Evolutionary conservation across 805 yeast genomes (phyloP).

Genomic region (Hermanozyma aechmeae): DNA sequence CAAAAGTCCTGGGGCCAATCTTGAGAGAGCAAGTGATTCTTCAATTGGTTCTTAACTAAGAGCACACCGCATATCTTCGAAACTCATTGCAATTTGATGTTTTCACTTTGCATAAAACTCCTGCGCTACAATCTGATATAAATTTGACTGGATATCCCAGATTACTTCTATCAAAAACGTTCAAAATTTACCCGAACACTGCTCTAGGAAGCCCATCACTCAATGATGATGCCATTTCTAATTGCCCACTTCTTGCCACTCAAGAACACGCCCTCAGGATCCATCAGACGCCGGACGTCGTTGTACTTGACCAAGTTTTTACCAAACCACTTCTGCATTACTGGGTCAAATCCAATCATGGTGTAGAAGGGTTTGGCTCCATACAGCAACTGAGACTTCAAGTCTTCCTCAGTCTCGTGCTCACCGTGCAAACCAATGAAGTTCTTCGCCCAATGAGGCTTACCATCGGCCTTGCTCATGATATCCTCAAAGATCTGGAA

Average conservation of each 20-base stretch:
- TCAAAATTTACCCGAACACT: no score
- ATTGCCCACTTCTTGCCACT: constrained; percentile 73
- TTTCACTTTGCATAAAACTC: no score
- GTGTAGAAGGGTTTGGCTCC: constrained; percentile 48
- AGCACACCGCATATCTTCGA: no score
- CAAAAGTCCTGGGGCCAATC: no score
- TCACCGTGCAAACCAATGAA: constrained; percentile 54
- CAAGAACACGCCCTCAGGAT: constrained; percentile 76
- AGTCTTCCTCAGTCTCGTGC: constrained; percentile 22
- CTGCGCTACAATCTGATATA: no score
- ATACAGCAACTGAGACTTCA: constrained; percentile 27
- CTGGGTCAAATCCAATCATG: constrained; percentile 71
- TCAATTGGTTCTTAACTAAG: no score
- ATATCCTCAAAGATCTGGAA: constrained; percentile 74
- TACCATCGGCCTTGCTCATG: constrained; percentile 72
- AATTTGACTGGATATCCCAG: no score
- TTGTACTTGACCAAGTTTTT: constrained; percentile 55
- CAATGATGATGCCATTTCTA: constrained; percentile 61
- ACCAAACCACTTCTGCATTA: constrained; percentile 74
- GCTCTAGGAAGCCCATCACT: constrained; percentile 6
- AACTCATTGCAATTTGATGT: no score
- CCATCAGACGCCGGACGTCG: constrained; percentile 53
- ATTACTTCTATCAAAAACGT: no score
- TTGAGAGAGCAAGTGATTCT: no score
- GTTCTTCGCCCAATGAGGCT: constrained; percentile 98